These are phyloP conservation scores for Tremella mesenterica DNA, from an alignment of 768 basidiomycete genomes.

Conservation along the genomic window DNA sequence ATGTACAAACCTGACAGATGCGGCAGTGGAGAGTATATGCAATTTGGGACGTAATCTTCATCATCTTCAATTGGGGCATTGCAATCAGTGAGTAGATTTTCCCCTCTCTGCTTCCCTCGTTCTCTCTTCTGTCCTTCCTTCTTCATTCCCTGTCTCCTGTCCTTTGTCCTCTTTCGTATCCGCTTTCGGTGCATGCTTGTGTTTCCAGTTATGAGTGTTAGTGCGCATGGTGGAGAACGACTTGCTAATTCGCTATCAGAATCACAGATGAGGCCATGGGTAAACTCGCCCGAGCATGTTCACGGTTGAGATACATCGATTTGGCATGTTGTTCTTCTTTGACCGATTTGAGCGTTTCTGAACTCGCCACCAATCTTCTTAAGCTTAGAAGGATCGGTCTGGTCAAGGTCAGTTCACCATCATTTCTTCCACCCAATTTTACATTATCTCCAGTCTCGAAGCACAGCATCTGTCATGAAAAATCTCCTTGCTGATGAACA, in stretches of 20 bases:
- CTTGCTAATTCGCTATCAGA: conserved; percentile 43
- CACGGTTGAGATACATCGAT: conserved; percentile 85
- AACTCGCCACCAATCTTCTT: conserved; percentile 67
- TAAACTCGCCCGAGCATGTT: conserved; percentile 73
- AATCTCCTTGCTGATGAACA: conserved; percentile 5
- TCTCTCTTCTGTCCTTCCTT: too few species aligned
- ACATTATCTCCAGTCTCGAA: too few species aligned
- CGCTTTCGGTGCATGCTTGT: too few species aligned
- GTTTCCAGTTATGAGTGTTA: neutral
- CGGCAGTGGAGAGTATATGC: conserved; percentile 72
- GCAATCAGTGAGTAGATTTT: conserved; percentile 36
- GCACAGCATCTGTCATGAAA: neutral
- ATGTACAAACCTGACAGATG: conserved; percentile 69
- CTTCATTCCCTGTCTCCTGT: too few species aligned
- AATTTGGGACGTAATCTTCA: conserved; percentile 84
- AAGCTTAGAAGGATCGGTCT: conserved; percentile 91
- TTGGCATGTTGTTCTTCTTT: conserved; percentile 87
- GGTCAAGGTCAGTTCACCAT: conserved; percentile 57
- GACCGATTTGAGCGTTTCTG: conserved; percentile 89
- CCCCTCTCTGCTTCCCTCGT: neutral
- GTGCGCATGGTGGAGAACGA: neutral
- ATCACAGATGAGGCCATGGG: conserved; percentile 86
- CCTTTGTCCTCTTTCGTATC: too few species aligned
- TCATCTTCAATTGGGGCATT: conserved; percentile 87
- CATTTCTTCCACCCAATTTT: too few species aligned